These are phyloP conservation scores for Trichoderma sp. DNA, from an alignment of 2,329 filamentous ascomycete genomes.

Conservation along the genomic window DNA sequence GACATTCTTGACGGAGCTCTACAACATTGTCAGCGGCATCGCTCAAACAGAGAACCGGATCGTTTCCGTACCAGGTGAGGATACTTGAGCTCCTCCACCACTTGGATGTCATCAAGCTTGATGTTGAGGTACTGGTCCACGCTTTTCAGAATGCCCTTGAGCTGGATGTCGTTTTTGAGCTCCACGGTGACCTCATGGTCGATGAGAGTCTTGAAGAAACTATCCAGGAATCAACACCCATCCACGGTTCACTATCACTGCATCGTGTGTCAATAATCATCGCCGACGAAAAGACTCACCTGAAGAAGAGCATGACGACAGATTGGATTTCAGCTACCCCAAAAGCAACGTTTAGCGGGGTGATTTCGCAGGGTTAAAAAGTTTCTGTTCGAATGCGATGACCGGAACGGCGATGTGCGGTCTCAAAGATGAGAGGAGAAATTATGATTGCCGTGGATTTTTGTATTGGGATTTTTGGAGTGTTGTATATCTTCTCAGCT, in stretches of 20 bases:
- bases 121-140: slow-evolving; percentile 99
- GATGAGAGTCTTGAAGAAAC: slow-evolving; percentile 98
- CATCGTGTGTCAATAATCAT: background rate
- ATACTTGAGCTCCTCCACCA: slow-evolving; percentile 90
- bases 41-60: background rate
- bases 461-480: background rate
- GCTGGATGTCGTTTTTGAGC: slow-evolving; percentile 98
- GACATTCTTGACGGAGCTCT: slow-evolving; percentile 85
- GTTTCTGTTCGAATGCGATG: background rate
- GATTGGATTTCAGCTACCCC: background rate
- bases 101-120: slow-evolving; percentile 92
- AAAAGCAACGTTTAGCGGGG: background rate
- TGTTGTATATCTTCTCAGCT: background rate
- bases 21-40: background rate
- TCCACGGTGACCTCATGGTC: slow-evolving; percentile 97
- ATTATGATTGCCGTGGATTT: background rate
- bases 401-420: background rate
- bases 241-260: background rate
- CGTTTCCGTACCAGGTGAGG: slow-evolving; percentile 72
- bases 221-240: slow-evolving; percentile 33
- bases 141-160: slow-evolving; percentile 91
- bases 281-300: slow-evolving; percentile 29
- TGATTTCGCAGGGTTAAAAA: background rate
- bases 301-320: slow-evolving; percentile 44
- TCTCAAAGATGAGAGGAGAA: too few species aligned